Conservation (phyloP, 495 filamentous ascomycete species). For the Xeromyces bisporus region DNA sequence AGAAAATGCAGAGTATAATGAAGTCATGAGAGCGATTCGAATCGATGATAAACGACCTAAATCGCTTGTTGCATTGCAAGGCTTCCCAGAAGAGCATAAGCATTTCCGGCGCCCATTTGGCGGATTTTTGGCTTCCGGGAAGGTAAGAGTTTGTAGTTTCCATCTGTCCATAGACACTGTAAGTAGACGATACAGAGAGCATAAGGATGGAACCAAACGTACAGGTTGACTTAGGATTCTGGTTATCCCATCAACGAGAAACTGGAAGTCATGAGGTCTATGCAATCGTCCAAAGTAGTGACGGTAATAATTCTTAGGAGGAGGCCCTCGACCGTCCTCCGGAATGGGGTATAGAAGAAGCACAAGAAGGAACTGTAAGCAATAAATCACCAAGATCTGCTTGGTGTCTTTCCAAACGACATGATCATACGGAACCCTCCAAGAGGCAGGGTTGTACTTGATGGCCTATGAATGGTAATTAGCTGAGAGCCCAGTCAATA, state of each 20-base stretch:
- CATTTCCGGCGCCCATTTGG: slow-evolving; percentile 90
- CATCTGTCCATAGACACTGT: slow-evolving; percentile 30
- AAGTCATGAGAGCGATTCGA: slow-evolving; percentile 90
- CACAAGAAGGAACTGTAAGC: slow-evolving; percentile 76
- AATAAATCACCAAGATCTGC: slow-evolving; percentile 80
- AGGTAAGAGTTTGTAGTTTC: slow-evolving; percentile 78
- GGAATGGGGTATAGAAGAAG: slow-evolving; percentile 84
- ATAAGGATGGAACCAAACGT: slow-evolving; percentile 1
- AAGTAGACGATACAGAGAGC: neutral
- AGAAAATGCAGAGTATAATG: slow-evolving; percentile 76
- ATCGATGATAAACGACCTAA: slow-evolving; percentile 92
- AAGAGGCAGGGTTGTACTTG: slow-evolving; percentile 90
- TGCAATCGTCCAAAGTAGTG: slow-evolving; percentile 86
- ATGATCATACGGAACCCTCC: slow-evolving; percentile 90
- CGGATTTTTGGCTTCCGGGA: slow-evolving; percentile 62
- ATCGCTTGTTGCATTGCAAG: slow-evolving; percentile 93
- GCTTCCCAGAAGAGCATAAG: slow-evolving; percentile 97
- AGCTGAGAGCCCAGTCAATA: no score
- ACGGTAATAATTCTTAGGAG: slow-evolving; percentile 78
- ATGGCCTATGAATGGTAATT: no score
- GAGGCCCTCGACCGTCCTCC: slow-evolving; percentile 41
- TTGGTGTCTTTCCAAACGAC: slow-evolving; percentile 88
- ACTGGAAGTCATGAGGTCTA: slow-evolving; percentile 92
- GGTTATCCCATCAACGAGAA: slow-evolving; percentile 90
- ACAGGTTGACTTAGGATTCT: slow-evolving; percentile 82